phyloP scores from a whole-genome alignment of 1,284 basidiomycete species.

The Irpex sp. region DNA sequence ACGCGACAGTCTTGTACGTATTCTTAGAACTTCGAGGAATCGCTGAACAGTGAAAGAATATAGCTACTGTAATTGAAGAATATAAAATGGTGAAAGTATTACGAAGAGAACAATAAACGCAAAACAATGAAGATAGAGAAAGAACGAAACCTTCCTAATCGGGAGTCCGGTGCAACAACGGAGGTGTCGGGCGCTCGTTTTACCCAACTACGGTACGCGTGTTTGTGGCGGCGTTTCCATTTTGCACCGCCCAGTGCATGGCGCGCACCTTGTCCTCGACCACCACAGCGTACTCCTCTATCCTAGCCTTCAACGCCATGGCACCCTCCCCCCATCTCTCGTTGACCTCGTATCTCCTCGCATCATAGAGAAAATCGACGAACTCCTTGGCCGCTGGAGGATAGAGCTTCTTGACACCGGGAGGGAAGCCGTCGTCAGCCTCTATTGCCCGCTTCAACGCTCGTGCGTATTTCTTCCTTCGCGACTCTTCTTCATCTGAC shows the following conservation, averaged over 20 bases:
- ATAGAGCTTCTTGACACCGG: not conserved
- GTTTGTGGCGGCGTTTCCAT: not conserved
- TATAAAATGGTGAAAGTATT: no score
- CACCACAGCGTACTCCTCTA: not conserved
- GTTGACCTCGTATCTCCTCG: not conserved
- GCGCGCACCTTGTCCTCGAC: not conserved
- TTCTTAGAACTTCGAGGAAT: no score
- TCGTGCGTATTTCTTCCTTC: not conserved
- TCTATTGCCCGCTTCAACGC: not conserved
- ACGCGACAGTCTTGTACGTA: no score
- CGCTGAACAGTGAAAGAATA: no score
- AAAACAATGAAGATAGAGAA: not conserved
- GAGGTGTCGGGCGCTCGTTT: not conserved
- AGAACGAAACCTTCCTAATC: slow-evolving; percentile 1
- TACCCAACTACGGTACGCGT: not conserved
- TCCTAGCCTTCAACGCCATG: not conserved
- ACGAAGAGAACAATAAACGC: not conserved
- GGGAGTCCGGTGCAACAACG: not conserved
- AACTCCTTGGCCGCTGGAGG: not conserved
- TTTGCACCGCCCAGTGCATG: not conserved
- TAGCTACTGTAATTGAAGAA: not conserved
- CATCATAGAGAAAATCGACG: not conserved
- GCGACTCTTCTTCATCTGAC: not conserved
- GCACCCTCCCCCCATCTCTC: slow-evolving; percentile 1
- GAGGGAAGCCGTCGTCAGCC: not conserved